Evolutionary conservation across 345 rosid species (phyloP).

Genomic region (Psidium friedrichsthalianum): DNA sequence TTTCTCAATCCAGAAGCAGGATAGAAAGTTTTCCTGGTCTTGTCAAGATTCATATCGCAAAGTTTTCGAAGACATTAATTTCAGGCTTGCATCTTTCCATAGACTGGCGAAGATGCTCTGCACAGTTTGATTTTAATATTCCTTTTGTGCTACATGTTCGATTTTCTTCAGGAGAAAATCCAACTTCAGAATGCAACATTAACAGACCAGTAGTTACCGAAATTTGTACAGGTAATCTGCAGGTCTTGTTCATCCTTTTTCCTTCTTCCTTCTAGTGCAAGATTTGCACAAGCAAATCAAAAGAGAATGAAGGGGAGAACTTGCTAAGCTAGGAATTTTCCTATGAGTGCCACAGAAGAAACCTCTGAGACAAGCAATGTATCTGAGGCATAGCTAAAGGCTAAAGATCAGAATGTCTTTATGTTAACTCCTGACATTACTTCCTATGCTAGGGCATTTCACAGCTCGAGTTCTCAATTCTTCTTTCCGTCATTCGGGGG

Average conservation of each 20-base stretch:
- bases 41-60: neutral
- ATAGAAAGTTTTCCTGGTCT: neutral
- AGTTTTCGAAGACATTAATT: neutral
- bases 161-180: neutral
- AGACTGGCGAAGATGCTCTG: neutral
- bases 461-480: neutral
- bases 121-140: neutral
- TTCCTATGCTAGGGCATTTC: neutral
- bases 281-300: neutral
- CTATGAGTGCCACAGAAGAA: constrained; percentile 2
- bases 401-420: constrained; percentile 7
- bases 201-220: neutral
- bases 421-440: neutral
- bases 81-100: neutral
- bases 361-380: constrained; percentile 27
- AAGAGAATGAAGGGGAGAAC: neutral
- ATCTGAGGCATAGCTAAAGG: constrained; percentile 14
- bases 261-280: neutral
- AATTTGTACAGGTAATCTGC: neutral
- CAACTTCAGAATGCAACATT: neutral
- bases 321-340: neutral
- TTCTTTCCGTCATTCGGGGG: neutral
- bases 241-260: neutral
- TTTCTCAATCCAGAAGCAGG: neutral
- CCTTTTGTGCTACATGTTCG: neutral